phyloP scores from a whole-genome alignment of 1,284 basidiomycete species.

The Entoloma clypeatum region DNA sequence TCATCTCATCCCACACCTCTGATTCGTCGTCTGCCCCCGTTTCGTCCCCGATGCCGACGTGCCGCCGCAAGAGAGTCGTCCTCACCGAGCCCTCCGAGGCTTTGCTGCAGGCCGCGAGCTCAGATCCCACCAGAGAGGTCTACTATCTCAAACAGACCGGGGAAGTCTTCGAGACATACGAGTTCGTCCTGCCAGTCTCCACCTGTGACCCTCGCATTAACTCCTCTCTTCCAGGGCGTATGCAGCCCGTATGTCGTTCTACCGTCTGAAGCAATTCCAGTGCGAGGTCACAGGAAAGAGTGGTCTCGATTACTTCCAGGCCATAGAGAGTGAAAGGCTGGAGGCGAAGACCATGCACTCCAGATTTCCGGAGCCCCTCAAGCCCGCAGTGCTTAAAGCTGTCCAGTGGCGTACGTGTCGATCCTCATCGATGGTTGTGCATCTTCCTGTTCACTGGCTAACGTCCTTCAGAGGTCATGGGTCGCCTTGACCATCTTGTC shows the following conservation, averaged over 20 bases:
- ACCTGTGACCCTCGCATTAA: slow-evolving; percentile 22
- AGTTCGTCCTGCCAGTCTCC: slow-evolving; percentile 54
- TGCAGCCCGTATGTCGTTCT: slow-evolving; percentile 89
- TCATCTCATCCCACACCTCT: slow-evolving; percentile 9
- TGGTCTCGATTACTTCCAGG: slow-evolving; percentile 91
- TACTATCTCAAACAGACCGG: slow-evolving; percentile 90
- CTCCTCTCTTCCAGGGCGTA: slow-evolving; percentile 67
- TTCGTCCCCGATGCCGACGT: slow-evolving; percentile 70
- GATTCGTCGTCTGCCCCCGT: slow-evolving; percentile 13
- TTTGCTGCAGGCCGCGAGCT: slow-evolving; percentile 59
- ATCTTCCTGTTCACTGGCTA: slow-evolving; percentile 11
- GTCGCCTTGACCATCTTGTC: slow-evolving; percentile 90
- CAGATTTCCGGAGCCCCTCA: slow-evolving; percentile 89
- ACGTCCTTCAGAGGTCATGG: slow-evolving; percentile 77
- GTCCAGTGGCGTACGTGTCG: slow-evolving; percentile 90
- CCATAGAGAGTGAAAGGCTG: slow-evolving; percentile 84
- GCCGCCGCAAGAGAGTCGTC: slow-evolving; percentile 87
- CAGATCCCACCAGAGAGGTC: slow-evolving; percentile 69
- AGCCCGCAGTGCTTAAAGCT: slow-evolving; percentile 83
- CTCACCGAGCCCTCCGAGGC: slow-evolving; percentile 73
- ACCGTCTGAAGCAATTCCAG: slow-evolving; percentile 89
- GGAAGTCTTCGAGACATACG: slow-evolving; percentile 93
- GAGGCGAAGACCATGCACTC: slow-evolving; percentile 87
- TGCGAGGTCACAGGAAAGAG: slow-evolving; percentile 95
- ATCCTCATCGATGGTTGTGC: slow-evolving; percentile 14